Evolutionary conservation across 495 filamentous ascomycete species (phyloP), one percentile per base, ranked within the genome.

Genomic region (Filosporella fistucella): DNA sequence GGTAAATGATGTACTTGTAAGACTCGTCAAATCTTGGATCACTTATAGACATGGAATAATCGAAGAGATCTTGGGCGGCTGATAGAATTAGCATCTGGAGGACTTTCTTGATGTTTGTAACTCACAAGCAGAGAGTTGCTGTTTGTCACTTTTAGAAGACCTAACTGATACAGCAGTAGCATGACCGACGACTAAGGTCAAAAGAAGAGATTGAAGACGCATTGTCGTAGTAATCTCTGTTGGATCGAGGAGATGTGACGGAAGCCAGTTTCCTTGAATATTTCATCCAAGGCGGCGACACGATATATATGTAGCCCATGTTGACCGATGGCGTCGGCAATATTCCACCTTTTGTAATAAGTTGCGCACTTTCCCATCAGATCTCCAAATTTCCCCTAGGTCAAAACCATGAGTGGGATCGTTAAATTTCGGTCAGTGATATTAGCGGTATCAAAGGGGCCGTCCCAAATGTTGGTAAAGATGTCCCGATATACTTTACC

Each of bases 41-140:
- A 42, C 59, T 62, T 43, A 62, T 54, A 21, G 48, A 42, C 56
- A 64, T 64, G 0, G 59, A 56, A 29, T 48, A 64, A 42, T 64
- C 52, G 34, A 64, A 64, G 6, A 64, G 47, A 23, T 49, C 47
- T 44, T 64, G 56, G 14, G 61, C 61, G 39, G 49, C 61, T 64
- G 41, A 32, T 16, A 22, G 1, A 0, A 20, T 20, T 13, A 35
- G 17, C 16, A 10, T 29, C 24, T 37, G 32, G 18, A 30, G 10
- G 5, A 13, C 33, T 7, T 14, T 6, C 20, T 20, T 38, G 33
- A n/a, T 14, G n/a, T 21, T 22, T 16, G 12, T 40, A 55, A 51
- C 43, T 51, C 43, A 54, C 38, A 30, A 2, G 17, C n/a, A 43
- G 39, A 44, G 25, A 45, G 28, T 33, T n/a, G n/a, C n/a, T n/a